These are phyloP conservation scores for Starmerella apis DNA, from an alignment of 805 yeast genomes.

Conservation along the genomic window DNA sequence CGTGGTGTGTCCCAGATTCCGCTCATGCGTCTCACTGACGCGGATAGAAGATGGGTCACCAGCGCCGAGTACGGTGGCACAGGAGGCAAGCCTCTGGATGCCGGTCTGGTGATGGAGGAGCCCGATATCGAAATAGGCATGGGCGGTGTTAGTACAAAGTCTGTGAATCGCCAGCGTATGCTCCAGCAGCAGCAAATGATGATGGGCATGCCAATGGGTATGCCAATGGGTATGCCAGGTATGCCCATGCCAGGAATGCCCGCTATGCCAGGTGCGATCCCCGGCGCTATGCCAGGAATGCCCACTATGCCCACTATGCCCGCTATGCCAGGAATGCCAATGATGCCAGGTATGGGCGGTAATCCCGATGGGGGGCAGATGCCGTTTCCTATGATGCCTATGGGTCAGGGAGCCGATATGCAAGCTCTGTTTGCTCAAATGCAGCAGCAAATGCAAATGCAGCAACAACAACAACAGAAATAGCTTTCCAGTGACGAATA, in stretches of 20 bases:
- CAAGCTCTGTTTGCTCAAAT: constrained; percentile 23
- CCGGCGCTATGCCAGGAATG: constrained; percentile 25
- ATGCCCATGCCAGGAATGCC: constrained; percentile 27
- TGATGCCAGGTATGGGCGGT: constrained; percentile 17
- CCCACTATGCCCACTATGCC: constrained; percentile 24
- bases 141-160: constrained; percentile 50
- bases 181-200: constrained; percentile 16
- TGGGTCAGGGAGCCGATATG: constrained; percentile 23
- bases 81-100: constrained; percentile 68
- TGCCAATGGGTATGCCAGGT: constrained; percentile 23
- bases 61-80: constrained; percentile 96
- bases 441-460: constrained; percentile 24
- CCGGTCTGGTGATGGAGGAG: constrained; percentile 83
- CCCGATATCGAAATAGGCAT: constrained; percentile 96
- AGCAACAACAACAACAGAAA: constrained; percentile 10
- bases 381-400: constrained; percentile 32
- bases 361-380: constrained; percentile 3
- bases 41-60: constrained; percentile 82
- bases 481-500: neutral
- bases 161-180: constrained; percentile 9
- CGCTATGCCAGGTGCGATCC: constrained; percentile 15
- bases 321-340: constrained; percentile 10
- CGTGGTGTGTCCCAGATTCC: constrained; percentile 85
- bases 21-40: constrained; percentile 78
- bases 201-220: constrained; percentile 20